phyloP scores from a whole-genome alignment of 2,329 filamentous ascomycete species.

The Neofusicoccum sp. region DNA sequence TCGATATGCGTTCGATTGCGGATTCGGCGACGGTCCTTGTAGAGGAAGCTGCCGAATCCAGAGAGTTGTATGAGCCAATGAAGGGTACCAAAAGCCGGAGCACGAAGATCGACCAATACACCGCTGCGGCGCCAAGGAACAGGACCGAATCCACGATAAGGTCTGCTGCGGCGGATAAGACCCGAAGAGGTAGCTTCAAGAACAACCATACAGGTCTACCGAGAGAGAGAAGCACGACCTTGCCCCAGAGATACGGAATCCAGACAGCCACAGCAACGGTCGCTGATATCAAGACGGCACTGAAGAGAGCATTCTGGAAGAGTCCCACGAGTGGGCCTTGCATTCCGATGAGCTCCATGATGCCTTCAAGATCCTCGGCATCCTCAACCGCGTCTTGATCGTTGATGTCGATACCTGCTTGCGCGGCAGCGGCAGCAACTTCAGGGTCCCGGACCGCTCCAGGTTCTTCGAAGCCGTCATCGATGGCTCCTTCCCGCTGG shows the following conservation, averaged over 20 bases:
- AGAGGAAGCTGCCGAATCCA: conserved; percentile 13
- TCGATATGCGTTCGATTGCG: conserved; percentile 38
- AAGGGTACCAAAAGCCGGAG: conserved; percentile 28
- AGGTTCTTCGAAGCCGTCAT: conserved; percentile 31
- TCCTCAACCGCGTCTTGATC: conserved; percentile 74
- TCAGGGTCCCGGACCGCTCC: conserved; percentile 53
- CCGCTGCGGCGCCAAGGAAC: conserved; percentile 60
- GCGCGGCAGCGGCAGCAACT: conserved; percentile 65
- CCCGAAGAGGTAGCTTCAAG: conserved; percentile 69
- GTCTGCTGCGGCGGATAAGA: conserved; percentile 74
- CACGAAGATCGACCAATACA: conserved; percentile 39
- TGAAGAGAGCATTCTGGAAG: conserved; percentile 94
- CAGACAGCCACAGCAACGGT: conserved; percentile 87
- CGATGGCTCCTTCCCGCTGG: conserved; percentile 42
- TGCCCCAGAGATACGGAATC: conserved; percentile 88
- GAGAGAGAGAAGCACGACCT: conserved; percentile 76
- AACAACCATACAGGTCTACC: conserved; percentile 74
- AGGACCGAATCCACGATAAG: conserved; percentile 75
- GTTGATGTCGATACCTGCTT: conserved; percentile 65
- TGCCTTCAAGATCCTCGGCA: conserved; percentile 91
- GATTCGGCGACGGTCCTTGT: conserved; percentile 33
- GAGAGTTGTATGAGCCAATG: conserved; percentile 14
- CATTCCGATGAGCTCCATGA: conserved; percentile 96
- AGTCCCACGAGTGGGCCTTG: conserved; percentile 87
- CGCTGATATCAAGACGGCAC: conserved; percentile 82